phyloP scores from a whole-genome alignment of 257 asterid species.

The Pogostemon cablin region DNA sequence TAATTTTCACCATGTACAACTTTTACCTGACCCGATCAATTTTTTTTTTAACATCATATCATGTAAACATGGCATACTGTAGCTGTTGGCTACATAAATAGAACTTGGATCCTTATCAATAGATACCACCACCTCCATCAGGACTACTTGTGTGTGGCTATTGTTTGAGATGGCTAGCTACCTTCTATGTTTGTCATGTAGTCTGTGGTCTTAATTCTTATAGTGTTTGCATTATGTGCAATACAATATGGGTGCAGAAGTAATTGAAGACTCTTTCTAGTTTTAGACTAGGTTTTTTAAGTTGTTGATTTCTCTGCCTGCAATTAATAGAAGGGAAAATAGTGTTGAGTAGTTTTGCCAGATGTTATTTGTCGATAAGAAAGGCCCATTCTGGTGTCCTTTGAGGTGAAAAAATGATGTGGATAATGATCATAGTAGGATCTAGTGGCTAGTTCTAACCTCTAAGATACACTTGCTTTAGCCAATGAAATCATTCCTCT shows the following conservation, averaged over 20 bases:
- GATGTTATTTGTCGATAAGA: background rate
- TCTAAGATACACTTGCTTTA: background rate
- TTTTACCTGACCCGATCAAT: conserved; percentile 7
- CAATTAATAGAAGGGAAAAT: conserved; percentile 5
- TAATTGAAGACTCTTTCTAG: background rate
- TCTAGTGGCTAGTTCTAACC: background rate
- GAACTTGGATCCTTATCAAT: too few species aligned
- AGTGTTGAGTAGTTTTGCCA: background rate
- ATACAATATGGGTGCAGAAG: background rate
- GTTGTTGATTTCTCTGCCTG: conserved; percentile 11
- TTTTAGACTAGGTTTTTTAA: background rate
- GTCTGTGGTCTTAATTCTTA: background rate
- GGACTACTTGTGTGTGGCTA: too few species aligned
- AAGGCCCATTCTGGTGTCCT: background rate
- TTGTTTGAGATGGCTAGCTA: background rate
- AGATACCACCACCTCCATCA: background rate
- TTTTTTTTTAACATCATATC: background rate
- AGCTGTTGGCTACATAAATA: too few species aligned
- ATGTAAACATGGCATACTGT: background rate
- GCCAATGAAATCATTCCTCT: conserved; percentile 12
- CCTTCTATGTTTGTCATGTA: background rate
- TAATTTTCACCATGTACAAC: background rate
- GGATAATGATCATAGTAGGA: background rate
- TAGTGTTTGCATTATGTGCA: background rate
- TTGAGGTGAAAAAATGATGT: background rate